A percentile compares a stretch with the other conserved stretches of the same genome.
These are phyloP conservation scores for Termitomyces sp. DNA, from an alignment of 768 basidiomycete species.

Conservation along the genomic window DNA sequence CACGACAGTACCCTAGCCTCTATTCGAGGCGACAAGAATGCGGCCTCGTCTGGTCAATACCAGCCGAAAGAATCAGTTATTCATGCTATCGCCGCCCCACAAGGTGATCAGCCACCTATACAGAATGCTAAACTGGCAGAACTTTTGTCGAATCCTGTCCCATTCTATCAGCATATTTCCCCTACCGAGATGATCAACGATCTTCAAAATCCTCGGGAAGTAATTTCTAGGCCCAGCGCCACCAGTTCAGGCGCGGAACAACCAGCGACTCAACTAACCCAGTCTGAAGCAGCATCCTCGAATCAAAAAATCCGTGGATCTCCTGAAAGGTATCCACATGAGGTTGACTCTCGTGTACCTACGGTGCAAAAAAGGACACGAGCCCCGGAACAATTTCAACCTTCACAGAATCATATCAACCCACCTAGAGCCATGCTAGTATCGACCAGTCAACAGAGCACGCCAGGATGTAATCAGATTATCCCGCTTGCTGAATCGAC, in stretches of 20 bases:
- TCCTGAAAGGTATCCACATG: background rate
- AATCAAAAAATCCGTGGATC: background rate
- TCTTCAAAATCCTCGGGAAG: background rate
- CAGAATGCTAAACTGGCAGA: constrained; percentile 32
- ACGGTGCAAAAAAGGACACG: background rate
- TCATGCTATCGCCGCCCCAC: background rate
- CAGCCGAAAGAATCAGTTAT: background rate
- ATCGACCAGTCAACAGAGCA: background rate
- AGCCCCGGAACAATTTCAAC: background rate
- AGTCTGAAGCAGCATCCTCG: background rate
- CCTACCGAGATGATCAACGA: background rate
- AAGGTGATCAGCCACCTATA: constrained; percentile 21
- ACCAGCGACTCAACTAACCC: background rate
- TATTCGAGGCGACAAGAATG: background rate
- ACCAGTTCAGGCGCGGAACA: background rate
- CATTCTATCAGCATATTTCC: background rate
- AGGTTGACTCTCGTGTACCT: background rate
- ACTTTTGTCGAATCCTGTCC: constrained; percentile 26
- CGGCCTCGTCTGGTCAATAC: background rate
- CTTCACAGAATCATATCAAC: background rate
- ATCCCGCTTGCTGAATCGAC: background rate
- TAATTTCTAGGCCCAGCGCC: background rate
- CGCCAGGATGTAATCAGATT: background rate
- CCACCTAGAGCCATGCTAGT: background rate
- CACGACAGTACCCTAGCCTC: background rate